Evolutionary conservation across 495 filamentous ascomycete genomes (phyloP), one percentile per base, ranked within the genome.

Genomic region (Penicillium goetzii): DNA sequence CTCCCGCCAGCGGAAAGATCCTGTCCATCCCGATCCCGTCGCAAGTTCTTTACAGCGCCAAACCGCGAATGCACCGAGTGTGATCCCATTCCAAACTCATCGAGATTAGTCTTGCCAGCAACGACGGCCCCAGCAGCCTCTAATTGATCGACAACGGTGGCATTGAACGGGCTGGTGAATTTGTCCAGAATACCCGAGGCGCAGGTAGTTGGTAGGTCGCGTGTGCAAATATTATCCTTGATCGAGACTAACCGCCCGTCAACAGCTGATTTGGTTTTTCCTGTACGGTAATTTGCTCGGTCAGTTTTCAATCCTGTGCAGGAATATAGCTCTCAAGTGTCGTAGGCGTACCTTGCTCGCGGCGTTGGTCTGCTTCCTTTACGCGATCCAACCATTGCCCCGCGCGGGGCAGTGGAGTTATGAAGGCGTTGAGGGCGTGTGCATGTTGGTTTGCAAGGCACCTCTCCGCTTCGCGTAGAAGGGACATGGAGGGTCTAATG

Each of bases 31-130:
- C n/a, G 28, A 55, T 68, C 60, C 23, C 63, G 61, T 49, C 69
- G 70, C 58, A 63, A 26, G 65, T 73, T 87, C 49, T 80, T 82
- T 4, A 95, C 90, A 23, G 85, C 68, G 4, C 91, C 93, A 70
- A 89, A 90, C 57, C 74, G 72, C 21, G 93, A 96, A 70, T 93
- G 76, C 3, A 82, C 84, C 17, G 92, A 92, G 77, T 98, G 90
- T 12, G 92, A 96, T 40, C 95, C 95, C 95, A 99, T 99, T 23
- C 95, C 95, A 76, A 98, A 99, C 72, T 98, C 95, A 80, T 99
- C 95, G 68, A 99, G 82, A 74, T 96, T 97, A 0, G 92, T 92
- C 73, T 97, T 97, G 9, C 89, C 90, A 17, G 85, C 81, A 4
- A 96, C 72, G 21, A 83, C 72, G 6, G 87, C 88, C 41, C 91